A percentile compares a stretch with the other conserved stretches of the same genome.
These are phyloP conservation scores for Lolium rigidum DNA, from an alignment of 176 grass and related monocot genomes.

Conservation along the genomic window DNA sequence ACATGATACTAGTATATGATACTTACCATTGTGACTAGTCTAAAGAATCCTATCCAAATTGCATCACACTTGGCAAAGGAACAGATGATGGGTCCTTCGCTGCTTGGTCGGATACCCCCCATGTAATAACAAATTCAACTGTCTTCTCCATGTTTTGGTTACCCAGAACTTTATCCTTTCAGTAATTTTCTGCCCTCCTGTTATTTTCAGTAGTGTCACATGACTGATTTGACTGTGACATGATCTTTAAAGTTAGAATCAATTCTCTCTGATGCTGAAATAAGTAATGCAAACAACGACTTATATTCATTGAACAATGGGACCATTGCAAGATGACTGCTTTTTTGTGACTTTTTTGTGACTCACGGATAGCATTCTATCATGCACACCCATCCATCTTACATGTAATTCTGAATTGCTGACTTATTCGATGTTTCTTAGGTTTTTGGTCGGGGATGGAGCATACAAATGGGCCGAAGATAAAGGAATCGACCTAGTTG, in stretches of 20 bases:
- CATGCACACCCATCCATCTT: background rate
- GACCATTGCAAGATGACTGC: background rate
- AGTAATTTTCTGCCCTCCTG: background rate
- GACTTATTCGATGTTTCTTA: constrained; percentile 40
- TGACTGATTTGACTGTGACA: background rate
- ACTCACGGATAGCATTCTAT: constrained; percentile 3
- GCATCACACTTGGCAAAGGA: constrained; percentile 78
- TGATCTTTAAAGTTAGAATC: constrained; percentile 15
- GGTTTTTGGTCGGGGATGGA: constrained; percentile 94
- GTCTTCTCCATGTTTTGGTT: constrained; percentile 27
- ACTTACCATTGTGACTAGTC: no score
- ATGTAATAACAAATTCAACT: constrained; percentile 65
- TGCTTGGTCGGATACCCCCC: constrained; percentile 98
- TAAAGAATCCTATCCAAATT: constrained; percentile 89
- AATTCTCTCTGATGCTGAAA: constrained; percentile 23
- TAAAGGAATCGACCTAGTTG: constrained; percentile 65
- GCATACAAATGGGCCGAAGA: constrained; percentile 77
- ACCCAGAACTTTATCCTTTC: background rate
- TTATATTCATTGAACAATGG: constrained; percentile 32
- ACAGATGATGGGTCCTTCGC: constrained; percentile 62
- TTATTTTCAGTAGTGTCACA: background rate
- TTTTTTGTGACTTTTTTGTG: background rate
- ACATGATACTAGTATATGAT: no score
- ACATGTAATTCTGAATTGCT: constrained; percentile 8
- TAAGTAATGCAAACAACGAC: constrained; percentile 8